Conservation (phyloP, 1,284 basidiomycete genomes). For the Malassezia vespertilionis region DNA sequence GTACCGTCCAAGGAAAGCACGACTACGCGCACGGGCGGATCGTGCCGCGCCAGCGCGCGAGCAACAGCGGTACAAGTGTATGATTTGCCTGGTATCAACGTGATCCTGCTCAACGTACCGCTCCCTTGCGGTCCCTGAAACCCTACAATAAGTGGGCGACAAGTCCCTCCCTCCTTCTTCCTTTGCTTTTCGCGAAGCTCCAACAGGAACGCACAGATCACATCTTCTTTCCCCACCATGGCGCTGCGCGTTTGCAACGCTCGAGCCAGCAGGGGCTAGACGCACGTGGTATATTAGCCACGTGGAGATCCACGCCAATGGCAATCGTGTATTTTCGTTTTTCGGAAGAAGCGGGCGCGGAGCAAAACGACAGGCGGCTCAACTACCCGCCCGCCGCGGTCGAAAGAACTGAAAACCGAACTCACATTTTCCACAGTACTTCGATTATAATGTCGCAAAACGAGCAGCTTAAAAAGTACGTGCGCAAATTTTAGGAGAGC, state of each 20-base stretch:
- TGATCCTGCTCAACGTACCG: slow-evolving; percentile 20
- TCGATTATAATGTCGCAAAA: slow-evolving; percentile 5
- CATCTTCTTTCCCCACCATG: too few species aligned
- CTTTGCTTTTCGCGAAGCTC: background rate
- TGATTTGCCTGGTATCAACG: slow-evolving; percentile 17
- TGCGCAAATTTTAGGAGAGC: background rate
- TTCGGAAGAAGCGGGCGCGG: too few species aligned
- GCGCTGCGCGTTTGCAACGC: too few species aligned
- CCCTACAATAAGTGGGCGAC: slow-evolving; percentile 53
- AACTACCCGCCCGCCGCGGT: too few species aligned
- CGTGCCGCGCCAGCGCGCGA: slow-evolving; percentile 51
- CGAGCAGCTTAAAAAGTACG: slow-evolving; percentile 6
- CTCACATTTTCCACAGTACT: too few species aligned
- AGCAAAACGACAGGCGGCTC: too few species aligned
- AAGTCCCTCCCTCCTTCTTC: too few species aligned
- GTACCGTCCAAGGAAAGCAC: slow-evolving; percentile 62
- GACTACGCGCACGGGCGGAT: slow-evolving; percentile 55
- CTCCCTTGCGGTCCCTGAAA: slow-evolving; percentile 68
- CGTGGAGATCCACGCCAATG: too few species aligned
- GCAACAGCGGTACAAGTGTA: slow-evolving; percentile 31
- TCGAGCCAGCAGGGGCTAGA: too few species aligned
- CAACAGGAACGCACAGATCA: slow-evolving; percentile 1
- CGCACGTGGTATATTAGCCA: too few species aligned
- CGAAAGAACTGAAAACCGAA: too few species aligned
- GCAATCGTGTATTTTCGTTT: too few species aligned